Evolutionary conservation across 1,284 basidiomycete genomes (phyloP), one percentile per base, ranked within the genome.

Genomic region (Cutaneotrichosporon sp.): DNA sequence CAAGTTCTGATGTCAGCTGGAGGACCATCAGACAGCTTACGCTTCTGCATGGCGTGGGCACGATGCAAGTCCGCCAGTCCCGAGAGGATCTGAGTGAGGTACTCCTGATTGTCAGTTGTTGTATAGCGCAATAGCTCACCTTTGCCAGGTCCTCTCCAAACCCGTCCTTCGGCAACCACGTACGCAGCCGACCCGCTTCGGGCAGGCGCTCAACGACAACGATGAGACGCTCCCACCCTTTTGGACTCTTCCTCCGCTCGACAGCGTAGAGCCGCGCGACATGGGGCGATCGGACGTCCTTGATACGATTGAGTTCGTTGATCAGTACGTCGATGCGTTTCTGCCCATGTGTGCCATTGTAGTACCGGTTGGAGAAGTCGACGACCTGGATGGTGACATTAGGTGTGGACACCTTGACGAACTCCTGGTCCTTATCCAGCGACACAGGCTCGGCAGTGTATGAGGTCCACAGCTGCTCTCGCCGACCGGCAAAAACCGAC

Each of bases 351-450:
- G 59, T 25, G 0, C 69, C 62, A 1, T 59, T 61, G 47, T 76
- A 76, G 55, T 71, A 73, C 5, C 61, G 54, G 2, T 55, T 56
- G 1, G 68, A 61, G 44, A 76, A 76, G 49, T 76, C 75, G 57
- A 76, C 56, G 33, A 75, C 62, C 22, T 70, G 64, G 3, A 75
- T 66, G 6, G 60, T 54, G n/a, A 70, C 49, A 1, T 57, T 61
- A 1, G 70, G 70, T 9, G 62, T 55, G 11, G 57, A 49, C 80
- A 72, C 76, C 63, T 82, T 82, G 12, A 77, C 75, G 17, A 76
- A 66, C 10, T 65, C 61, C 59, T 81, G 82, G 9, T 78, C 75
- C 61, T 83, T 80, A 17, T 45, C 48, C 8, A 41, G 25, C 5
- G 38, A 41, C 7, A 47, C 52, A 0, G 70, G 71, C 51, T 75